A percentile compares a stretch with the other conserved stretches of the same genome.
These are phyloP conservation scores for Curvularia eragrostidis DNA, from an alignment of 2,329 filamentous ascomycete species.

Conservation along the genomic window DNA sequence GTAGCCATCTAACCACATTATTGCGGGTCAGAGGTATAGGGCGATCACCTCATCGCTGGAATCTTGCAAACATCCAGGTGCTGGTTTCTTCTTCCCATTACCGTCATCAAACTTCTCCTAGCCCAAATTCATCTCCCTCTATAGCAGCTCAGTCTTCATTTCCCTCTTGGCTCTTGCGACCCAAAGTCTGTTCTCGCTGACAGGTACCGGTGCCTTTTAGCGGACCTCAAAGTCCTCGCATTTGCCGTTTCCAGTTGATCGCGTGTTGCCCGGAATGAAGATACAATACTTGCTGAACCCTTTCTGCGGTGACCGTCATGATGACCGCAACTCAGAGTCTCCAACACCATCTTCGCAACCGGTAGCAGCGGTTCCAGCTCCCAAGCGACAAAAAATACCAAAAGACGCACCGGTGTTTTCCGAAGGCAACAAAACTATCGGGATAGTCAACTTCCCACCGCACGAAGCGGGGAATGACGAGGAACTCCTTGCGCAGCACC, in stretches of 20 bases:
- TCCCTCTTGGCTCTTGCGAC: conserved; percentile 18
- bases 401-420: conserved; percentile 71
- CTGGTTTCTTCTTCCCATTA: conserved; percentile 29
- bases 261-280: conserved; percentile 38
- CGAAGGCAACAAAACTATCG: conserved; percentile 65
- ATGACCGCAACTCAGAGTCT: conserved; percentile 21
- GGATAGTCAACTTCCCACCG: conserved; percentile 74
- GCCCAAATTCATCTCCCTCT: conserved; percentile 29
- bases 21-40: conserved; percentile 31
- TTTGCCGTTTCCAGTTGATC: conserved; percentile 4
- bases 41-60: conserved; percentile 35
- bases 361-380: conserved; percentile 10
- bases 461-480: conserved; percentile 67
- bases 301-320: conserved; percentile 26
- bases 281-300: conserved; percentile 54
- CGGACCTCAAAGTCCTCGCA: conserved; percentile 18
- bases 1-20: conserved; percentile 15
- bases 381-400: conserved; percentile 62
- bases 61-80: conserved; percentile 37
- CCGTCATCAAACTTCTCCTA: conserved; percentile 28
- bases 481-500: conserved; percentile 63
- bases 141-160: conserved; percentile 31
- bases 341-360: conserved; percentile 20
- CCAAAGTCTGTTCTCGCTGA: conserved; percentile 28
- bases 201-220: conserved; percentile 22